Evolutionary conservation across 192 early-diverging fungal species (phyloP).

Genomic region (Coemansia sp.): DNA sequence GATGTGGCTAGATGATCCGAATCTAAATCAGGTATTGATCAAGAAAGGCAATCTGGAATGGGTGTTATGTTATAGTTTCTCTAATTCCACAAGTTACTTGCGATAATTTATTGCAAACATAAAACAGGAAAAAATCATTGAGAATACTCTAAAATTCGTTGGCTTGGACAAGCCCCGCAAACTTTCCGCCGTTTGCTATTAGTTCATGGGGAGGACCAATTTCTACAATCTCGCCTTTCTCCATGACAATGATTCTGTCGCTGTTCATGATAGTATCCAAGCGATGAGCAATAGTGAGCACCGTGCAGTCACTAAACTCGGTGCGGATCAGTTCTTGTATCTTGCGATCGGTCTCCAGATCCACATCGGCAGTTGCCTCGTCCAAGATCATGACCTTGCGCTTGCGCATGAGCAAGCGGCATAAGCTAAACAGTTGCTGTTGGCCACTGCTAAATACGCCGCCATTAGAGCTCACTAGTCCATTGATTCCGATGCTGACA

Average conservation of each 20-base stretch:
- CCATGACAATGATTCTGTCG: slow-evolving; percentile 63
- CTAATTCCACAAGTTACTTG: too few relatives aligned
- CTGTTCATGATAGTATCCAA: slow-evolving; percentile 67
- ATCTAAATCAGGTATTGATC: too few relatives aligned
- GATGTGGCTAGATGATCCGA: too few relatives aligned
- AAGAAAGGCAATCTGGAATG: too few relatives aligned
- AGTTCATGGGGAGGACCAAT: slow-evolving; percentile 20
- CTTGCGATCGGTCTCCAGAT: slow-evolving; percentile 27
- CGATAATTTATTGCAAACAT: background rate
- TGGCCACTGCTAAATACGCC: slow-evolving; percentile 55
- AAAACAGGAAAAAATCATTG: background rate
- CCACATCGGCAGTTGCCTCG: slow-evolving; percentile 70
- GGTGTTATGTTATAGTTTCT: too few relatives aligned
- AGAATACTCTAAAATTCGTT: background rate
- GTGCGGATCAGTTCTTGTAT: slow-evolving; percentile 47
- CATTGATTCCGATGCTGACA: background rate
- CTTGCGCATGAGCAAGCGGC: slow-evolving; percentile 59
- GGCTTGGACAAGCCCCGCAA: slow-evolving; percentile 9
- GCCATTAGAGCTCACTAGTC: slow-evolving; percentile 32
- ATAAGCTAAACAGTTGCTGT: slow-evolving; percentile 67
- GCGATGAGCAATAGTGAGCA: slow-evolving; percentile 74
- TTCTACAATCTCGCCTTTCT: slow-evolving; percentile 17
- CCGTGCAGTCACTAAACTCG: slow-evolving; percentile 55
- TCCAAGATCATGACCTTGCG: slow-evolving; percentile 66
- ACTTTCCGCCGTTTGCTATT: slow-evolving; percentile 19